These are phyloP conservation scores for Staphylotrichum longicolle DNA, from an alignment of 495 filamentous ascomycete species.

Conservation along the genomic window DNA sequence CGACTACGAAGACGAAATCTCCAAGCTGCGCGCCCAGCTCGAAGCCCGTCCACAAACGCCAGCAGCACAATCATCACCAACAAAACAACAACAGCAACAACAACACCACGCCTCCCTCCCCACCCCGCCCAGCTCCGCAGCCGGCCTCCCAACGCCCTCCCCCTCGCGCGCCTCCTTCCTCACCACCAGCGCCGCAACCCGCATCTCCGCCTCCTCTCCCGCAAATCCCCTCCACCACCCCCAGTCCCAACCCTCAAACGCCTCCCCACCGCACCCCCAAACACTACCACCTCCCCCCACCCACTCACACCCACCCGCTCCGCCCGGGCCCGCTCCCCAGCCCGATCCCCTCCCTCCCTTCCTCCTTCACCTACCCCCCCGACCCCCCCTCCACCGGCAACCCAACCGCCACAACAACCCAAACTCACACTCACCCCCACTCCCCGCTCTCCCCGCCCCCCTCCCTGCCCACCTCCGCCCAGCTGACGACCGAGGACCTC, in stretches of 20 bases:
- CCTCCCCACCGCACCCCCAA: conserved; percentile 26
- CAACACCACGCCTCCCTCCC: conserved; percentile 24
- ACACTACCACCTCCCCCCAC: conserved; percentile 1
- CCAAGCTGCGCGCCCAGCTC: conserved; percentile 56
- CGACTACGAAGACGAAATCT: conserved; percentile 92
- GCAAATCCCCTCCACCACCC: conserved; percentile 41
- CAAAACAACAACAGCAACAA: conserved; percentile 15
- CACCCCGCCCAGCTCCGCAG: conserved; percentile 18
- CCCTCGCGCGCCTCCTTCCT: conserved; percentile 44
- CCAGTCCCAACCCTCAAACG: conserved; percentile 27
- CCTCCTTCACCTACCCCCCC: conserved; percentile 7
- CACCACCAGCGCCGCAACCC: conserved; percentile 42
- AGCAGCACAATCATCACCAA: background rate
- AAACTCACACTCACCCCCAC: background rate
- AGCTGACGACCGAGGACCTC: conserved; percentile 53
- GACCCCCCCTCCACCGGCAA: conserved; percentile 3
- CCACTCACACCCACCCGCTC: too few species aligned
- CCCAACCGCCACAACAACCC: background rate
- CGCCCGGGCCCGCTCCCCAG: background rate
- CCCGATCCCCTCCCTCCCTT: conserved; percentile 15
- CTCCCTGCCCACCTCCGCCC: conserved; percentile 1
- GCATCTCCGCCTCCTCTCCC: conserved; percentile 67
- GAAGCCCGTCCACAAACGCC: conserved; percentile 18
- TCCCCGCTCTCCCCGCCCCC: conserved; percentile 7
- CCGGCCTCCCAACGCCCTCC: conserved; percentile 26